Evolutionary conservation across 495 filamentous ascomycete genomes (phyloP).

Genomic region (Neurospora africana): DNA sequence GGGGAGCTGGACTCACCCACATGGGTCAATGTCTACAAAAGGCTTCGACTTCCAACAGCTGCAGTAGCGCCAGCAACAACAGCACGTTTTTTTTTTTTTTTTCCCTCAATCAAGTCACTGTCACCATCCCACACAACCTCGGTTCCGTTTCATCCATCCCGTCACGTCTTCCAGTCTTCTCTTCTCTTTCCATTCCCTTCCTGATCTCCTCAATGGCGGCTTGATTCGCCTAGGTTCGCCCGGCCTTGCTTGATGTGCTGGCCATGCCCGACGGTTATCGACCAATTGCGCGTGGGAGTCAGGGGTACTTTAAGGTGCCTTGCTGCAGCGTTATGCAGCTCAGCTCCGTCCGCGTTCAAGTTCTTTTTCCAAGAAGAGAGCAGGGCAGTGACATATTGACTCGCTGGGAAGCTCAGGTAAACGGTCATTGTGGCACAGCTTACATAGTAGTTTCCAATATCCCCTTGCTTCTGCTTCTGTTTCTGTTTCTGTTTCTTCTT

Average conservation of each 20-base stretch:
- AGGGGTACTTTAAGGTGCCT: slow-evolving; percentile 10
- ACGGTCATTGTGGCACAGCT: background rate
- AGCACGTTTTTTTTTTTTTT: background rate
- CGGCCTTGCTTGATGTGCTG: slow-evolving; percentile 29
- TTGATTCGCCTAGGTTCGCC: background rate
- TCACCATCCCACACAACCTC: background rate
- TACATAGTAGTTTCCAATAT: background rate
- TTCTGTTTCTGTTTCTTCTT: background rate
- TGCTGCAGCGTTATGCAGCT: slow-evolving; percentile 27
- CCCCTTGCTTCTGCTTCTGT: background rate
- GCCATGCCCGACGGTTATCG: slow-evolving; percentile 21
- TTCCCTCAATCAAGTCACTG: background rate
- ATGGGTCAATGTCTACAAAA: background rate
- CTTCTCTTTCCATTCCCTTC: background rate
- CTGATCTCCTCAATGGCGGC: background rate
- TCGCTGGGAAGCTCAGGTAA: background rate
- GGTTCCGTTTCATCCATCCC: background rate
- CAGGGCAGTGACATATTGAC: background rate
- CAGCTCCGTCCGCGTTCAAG: background rate
- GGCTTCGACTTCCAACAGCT: background rate
- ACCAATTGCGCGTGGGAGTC: slow-evolving; percentile 25
- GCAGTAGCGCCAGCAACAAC: background rate
- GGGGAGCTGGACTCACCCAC: background rate
- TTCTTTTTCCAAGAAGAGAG: background rate
- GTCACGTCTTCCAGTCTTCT: background rate